Base-by-base conservation (phyloP, 1,139 yeast genomes). In the Lodderomyces oxycetoniae region DNA sequence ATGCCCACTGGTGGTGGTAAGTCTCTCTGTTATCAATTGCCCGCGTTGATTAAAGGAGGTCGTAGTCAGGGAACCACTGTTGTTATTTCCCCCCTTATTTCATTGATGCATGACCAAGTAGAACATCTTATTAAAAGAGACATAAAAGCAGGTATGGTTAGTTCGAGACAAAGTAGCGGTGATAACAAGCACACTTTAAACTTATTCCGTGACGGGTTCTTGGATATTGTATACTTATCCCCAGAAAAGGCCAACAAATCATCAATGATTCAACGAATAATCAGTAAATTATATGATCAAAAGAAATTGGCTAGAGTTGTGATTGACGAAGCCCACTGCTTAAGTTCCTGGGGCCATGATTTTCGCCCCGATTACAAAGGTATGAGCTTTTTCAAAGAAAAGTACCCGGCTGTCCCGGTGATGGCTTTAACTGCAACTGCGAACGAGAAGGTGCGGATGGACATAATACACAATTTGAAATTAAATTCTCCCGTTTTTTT, bases 1-100 rank as follows among this genome's bases (percentile, higher is more conserved):
- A 91, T 93, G 96, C 99, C 99, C 0, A 93, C 99, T 0, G 99
- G 99, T 29, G 98, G 98, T 33, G 99, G 99, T 33, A 93, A 93
- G 55, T 89, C 97, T 0, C 63, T 93, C 28, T 93, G 99, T 53
- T 93, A 89, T 56, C 99, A 93, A 57, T 63, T 93, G 13, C 98
- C 99, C 0, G 96, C 98, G 0, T 63, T 91, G 32, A 78, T 91
- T 1, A 67, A 70, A 32, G 66, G 80, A 1, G 97, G 96, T 1
- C 67, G 59, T 22, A 83, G 95, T 0, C 63, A 60, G 12, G 97
- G 97, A 10, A 81, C 93, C 0, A 88, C 98, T 0, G 75, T 93
- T 27, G 99, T 93, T 5, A 77, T 93, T 4, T 89, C 97, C 0
- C 99, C 99, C 1, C 71, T 93, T 45, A 87, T 93, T 30, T 89